phyloP scores from a whole-genome alignment of 257 asterid genomes.

The Petunia secreta region DNA sequence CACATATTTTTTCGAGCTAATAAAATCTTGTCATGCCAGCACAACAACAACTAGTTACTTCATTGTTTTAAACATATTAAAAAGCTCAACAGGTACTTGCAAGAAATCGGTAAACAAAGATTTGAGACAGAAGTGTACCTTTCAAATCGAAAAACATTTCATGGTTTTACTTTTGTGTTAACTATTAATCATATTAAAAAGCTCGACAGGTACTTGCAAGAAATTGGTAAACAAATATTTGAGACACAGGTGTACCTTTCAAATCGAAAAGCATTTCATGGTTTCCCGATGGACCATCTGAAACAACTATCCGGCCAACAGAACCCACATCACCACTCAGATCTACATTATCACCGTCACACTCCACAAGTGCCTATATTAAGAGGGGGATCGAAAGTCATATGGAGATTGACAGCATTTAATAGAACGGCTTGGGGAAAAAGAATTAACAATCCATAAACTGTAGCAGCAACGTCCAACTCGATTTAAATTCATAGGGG shows the following conservation, averaged over 20 bases:
- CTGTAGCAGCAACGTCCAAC: background rate
- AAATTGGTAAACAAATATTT: slow-evolving; percentile 15
- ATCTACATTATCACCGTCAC: slow-evolving; percentile 92
- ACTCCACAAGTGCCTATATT: slow-evolving; percentile 84
- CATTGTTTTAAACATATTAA: slow-evolving; percentile 13
- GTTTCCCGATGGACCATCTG: slow-evolving; percentile 61
- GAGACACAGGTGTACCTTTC: slow-evolving; percentile 60
- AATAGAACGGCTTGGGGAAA: background rate
- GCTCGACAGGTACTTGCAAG: background rate
- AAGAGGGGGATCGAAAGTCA: slow-evolving; percentile 27
- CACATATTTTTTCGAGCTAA: background rate
- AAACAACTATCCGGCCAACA: slow-evolving; percentile 76
- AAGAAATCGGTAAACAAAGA: background rate
- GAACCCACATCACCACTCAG: slow-evolving; percentile 94
- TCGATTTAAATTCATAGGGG: background rate
- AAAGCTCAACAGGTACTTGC: background rate
- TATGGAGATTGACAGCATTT: background rate
- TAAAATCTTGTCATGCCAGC: background rate
- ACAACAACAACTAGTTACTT: background rate
- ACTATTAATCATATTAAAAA: no score
- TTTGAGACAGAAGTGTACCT: slow-evolving; percentile 49
- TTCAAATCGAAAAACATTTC: slow-evolving; percentile 84
- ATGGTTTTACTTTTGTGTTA: slow-evolving; percentile 26
- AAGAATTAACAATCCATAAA: background rate
- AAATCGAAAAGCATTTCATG: slow-evolving; percentile 83